Conservation (phyloP, 2,329 filamentous ascomycete genomes). For the Exophiala alcalophila region DNA sequence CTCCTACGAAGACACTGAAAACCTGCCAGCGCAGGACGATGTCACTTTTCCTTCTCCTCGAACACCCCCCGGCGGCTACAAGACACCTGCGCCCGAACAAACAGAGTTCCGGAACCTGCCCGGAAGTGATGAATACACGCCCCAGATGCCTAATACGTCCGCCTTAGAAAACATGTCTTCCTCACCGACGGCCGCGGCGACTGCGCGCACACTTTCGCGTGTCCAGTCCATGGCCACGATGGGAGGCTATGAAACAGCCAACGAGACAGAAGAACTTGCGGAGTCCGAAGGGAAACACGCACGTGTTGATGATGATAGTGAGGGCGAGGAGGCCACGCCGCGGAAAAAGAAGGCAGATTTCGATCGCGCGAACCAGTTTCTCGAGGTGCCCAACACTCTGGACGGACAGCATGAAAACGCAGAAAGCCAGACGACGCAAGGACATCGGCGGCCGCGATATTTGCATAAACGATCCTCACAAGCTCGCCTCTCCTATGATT, state of each 20-base stretch:
- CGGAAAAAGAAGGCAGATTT: slow-evolving; percentile 10
- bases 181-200: slow-evolving; percentile 46
- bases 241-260: slow-evolving; percentile 33
- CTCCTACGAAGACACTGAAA: slow-evolving; percentile 14
- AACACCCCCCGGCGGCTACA: slow-evolving; percentile 32
- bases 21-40: slow-evolving; percentile 15
- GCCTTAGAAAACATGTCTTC: slow-evolving; percentile 44
- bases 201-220: slow-evolving; percentile 40
- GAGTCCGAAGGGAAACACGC: neutral
- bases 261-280: slow-evolving; percentile 17
- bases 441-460: slow-evolving; percentile 53
- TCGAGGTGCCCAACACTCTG: slow-evolving; percentile 11
- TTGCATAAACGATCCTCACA: slow-evolving; percentile 55
- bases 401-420: slow-evolving; percentile 18
- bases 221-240: slow-evolving; percentile 38
- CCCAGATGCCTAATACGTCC: slow-evolving; percentile 36
- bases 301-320: slow-evolving; percentile 23
- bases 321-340: slow-evolving; percentile 20
- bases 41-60: too few relatives aligned
- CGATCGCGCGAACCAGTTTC: slow-evolving; percentile 10
- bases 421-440: slow-evolving; percentile 3
- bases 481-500: slow-evolving; percentile 59
- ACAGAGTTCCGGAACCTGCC: slow-evolving; percentile 22
- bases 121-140: slow-evolving; percentile 26
- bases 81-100: slow-evolving; percentile 32